Conservation (phyloP, 202 grass and related monocot species). For the Musa balbisiana region DNA sequence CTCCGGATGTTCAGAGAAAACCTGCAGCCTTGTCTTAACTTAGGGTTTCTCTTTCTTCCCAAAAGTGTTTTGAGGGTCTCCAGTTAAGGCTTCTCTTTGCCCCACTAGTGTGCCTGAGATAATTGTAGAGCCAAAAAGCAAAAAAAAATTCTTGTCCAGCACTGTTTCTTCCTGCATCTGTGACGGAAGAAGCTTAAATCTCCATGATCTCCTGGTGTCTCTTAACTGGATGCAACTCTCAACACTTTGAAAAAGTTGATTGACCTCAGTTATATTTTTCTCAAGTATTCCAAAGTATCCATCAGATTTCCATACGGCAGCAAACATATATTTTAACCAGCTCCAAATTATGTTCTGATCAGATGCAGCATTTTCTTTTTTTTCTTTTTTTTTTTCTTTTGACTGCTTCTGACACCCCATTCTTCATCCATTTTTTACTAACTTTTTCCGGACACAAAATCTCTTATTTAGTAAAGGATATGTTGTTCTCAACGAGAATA, state of each 20-base stretch:
- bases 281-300: conserved; percentile 60
- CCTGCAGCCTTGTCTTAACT: conserved; percentile 32
- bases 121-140: conserved; percentile 28
- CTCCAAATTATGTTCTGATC: conserved; percentile 48
- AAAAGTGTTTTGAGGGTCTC: conserved; percentile 31
- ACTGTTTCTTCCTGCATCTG: conserved; percentile 36
- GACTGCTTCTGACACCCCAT: conserved; percentile 13
- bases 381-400: conserved; percentile 23
- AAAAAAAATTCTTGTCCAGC: conserved; percentile 35
- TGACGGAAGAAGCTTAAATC: conserved; percentile 24
- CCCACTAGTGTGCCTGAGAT: neutral
- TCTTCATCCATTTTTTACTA: conserved; percentile 27
- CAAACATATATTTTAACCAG: conserved; percentile 50
- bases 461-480: conserved; percentile 4
- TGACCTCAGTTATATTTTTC: conserved; percentile 37
- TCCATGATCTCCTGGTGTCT: conserved; percentile 31
- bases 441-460: neutral
- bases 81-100: conserved; percentile 15
- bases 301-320: conserved; percentile 35
- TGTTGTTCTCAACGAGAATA: conserved; percentile 51
- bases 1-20: conserved; percentile 33
- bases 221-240: conserved; percentile 25
- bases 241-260: conserved; percentile 45
- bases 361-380: conserved; percentile 39
- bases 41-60: conserved; percentile 29